These are phyloP conservation scores for Vaccinium myrtillus DNA, from an alignment of 148 eudicot genomes.

Conservation along the genomic window DNA sequence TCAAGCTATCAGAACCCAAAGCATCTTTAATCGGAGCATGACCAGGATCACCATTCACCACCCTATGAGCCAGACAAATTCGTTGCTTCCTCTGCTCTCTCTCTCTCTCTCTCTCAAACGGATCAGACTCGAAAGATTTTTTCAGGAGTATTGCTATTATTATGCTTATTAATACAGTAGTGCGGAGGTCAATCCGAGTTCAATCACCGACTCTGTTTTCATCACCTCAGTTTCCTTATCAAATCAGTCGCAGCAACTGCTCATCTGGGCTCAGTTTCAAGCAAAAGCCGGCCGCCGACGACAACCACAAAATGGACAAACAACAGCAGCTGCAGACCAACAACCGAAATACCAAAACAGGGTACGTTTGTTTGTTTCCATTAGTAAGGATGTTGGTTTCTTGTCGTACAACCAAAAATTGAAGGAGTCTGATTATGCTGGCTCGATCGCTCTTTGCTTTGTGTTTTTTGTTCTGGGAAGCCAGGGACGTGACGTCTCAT, in stretches of 20 bases:
- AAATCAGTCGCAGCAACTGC: not conserved
- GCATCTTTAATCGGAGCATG: not conserved
- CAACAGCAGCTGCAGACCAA: conserved; percentile 5
- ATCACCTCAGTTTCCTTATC: not conserved
- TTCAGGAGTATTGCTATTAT: not conserved
- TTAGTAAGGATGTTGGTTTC: no score
- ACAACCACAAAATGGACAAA: not conserved
- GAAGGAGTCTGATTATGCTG: not conserved
- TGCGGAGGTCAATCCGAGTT: conserved; percentile 2
- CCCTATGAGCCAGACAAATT: not conserved
- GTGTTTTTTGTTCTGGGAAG: not conserved
- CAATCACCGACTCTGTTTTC: conserved; percentile 12
- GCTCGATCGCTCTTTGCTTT: not conserved
- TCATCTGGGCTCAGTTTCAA: conserved; percentile 12
- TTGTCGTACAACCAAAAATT: no score
- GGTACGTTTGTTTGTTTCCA: not conserved
- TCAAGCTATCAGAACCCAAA: not conserved
- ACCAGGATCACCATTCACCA: not conserved
- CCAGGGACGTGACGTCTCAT: conserved; percentile 56
- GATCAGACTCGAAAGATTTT: not conserved
- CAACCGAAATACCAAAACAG: not conserved
- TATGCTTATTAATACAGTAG: conserved; percentile 19
- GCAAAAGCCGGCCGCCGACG: not conserved
- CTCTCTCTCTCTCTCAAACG: not conserved
- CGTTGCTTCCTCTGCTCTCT: not conserved